phyloP scores from a whole-genome alignment of 495 filamentous ascomycete species.

The Aspergillus nanangensis region DNA sequence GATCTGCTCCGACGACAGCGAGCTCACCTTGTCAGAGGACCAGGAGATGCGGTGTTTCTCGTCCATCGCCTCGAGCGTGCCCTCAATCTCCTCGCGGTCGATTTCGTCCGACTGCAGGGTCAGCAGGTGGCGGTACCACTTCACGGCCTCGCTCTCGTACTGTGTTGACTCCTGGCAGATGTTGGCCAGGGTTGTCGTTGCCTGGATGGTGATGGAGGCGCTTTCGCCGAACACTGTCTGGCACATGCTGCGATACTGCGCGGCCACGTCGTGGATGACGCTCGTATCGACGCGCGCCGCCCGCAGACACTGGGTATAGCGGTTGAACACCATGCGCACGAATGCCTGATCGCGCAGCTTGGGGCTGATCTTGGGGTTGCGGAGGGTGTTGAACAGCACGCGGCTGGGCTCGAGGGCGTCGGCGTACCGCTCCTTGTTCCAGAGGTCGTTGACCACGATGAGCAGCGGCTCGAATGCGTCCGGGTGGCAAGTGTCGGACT shows the following conservation, averaged over 20 bases:
- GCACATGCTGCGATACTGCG: slow-evolving; percentile 28
- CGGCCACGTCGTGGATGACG: slow-evolving; percentile 29
- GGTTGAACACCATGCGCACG: slow-evolving; percentile 26
- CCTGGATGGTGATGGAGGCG: slow-evolving; percentile 32
- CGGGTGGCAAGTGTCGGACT: slow-evolving; percentile 22
- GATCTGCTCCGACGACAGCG: slow-evolving; percentile 20
- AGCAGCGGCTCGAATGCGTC: slow-evolving; percentile 33
- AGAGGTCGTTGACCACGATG: slow-evolving; percentile 34
- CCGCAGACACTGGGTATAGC: slow-evolving; percentile 30
- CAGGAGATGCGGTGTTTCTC: slow-evolving; percentile 25
- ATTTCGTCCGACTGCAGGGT: slow-evolving; percentile 21
- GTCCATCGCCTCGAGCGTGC: slow-evolving; percentile 30
- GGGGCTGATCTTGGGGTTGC: slow-evolving; percentile 22
- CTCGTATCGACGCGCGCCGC: slow-evolving; percentile 22
- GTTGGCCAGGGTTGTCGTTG: slow-evolving; percentile 30
- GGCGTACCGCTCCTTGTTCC: slow-evolving; percentile 29
- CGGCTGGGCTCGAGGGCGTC: slow-evolving; percentile 29
- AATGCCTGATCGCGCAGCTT: slow-evolving; percentile 28
- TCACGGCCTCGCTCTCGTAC: slow-evolving; percentile 28
- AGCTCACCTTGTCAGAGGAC: slow-evolving; percentile 13
- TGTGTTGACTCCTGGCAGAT: slow-evolving; percentile 32
- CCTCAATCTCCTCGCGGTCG: slow-evolving; percentile 28
- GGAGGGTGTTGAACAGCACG: slow-evolving; percentile 30
- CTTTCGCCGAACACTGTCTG: slow-evolving; percentile 26
- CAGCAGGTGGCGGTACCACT: slow-evolving; percentile 29